Evolutionary conservation across 2,329 filamentous ascomycete species (phyloP), one percentile per base, ranked within the genome.

Genomic region (Ophiostoma tasmaniense): DNA sequence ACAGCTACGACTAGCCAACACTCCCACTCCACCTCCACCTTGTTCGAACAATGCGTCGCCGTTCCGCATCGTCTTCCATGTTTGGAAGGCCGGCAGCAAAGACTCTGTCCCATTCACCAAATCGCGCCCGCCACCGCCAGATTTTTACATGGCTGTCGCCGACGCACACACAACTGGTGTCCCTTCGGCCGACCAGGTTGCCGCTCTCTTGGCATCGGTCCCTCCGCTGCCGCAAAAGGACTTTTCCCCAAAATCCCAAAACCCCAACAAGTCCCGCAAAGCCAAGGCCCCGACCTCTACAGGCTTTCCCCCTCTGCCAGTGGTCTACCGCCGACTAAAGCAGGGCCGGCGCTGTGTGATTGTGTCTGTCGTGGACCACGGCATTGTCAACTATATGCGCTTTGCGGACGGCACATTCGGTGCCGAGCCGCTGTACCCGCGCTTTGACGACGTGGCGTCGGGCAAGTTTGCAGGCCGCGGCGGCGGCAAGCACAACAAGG

Each of bases 331-430:
- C 75, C 87, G 91, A 70, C 80, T 98, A 72, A 94, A 93, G 78
- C 88, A 96, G 75, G 95, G 93, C 1, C 88, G 90, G 77, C 86
- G 92, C 72, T 95, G 92, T 77, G 90, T 95, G 39, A 82, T 97
- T 42, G 77, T 99, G 30, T 95, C 93, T 0, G 86, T 98, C 1
- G 93, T 97, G 42, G 95, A 98, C 76, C 86, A 92, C 72, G 95
- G 95, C 0, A 84, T 98, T 28, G 90, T 93, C 64, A 98, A 94
- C 77, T 98, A 94, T 76, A 82, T 97, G 75, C 83, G 91, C 30
- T 84, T 97, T 70, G 87, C 86, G 1, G 93, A 98, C 80, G 88
- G 88, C 13, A 89, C 89, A 0, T 97, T 97, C 78, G 89, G 84
- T 0, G 85, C 87, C 71, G 92, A 96, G 78, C 87, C 80, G 77